These are phyloP conservation scores for Wallacemonas sp. DNA, from an alignment of 208 protist genomes.

Conservation along the genomic window DNA sequence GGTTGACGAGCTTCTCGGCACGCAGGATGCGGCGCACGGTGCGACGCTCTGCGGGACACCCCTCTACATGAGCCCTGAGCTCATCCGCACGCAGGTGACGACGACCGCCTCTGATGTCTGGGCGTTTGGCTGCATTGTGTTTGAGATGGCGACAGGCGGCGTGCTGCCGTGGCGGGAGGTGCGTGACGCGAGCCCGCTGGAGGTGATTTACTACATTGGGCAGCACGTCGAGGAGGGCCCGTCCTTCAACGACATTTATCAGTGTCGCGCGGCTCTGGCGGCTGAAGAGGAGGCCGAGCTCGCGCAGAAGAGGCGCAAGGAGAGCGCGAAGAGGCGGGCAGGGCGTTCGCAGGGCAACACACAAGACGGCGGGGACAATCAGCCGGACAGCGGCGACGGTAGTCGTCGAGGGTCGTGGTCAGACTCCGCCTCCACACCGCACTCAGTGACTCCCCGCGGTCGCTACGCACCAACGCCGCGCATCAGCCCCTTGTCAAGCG, in stretches of 20 bases:
- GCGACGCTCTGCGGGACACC: slow-evolving; percentile 63
- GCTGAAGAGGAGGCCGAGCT: slow-evolving; percentile 13
- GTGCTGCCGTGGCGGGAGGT: slow-evolving; percentile 64
- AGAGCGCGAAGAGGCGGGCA: neutral
- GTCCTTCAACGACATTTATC: slow-evolving; percentile 37
- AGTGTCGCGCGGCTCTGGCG: slow-evolving; percentile 10
- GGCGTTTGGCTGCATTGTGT: slow-evolving; percentile 86
- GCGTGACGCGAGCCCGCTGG: slow-evolving; percentile 35
- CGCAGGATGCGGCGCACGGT: neutral
- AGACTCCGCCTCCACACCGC: slow-evolving; percentile 1
- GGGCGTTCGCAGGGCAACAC: neutral
- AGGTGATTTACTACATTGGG: slow-evolving; percentile 72
- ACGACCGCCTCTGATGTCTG: slow-evolving; percentile 85
- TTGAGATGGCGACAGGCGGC: slow-evolving; percentile 88
- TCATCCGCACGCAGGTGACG: slow-evolving; percentile 57
- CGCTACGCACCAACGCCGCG: too few species aligned
- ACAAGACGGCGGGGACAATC: neutral
- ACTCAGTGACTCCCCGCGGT: too few species aligned
- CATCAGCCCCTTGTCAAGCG: neutral
- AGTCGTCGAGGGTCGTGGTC: neutral
- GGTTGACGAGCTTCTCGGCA: slow-evolving; percentile 5
- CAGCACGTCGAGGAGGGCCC: slow-evolving; percentile 20
- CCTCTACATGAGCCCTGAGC: slow-evolving; percentile 86
- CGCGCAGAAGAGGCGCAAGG: neutral
- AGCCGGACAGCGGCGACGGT: neutral